Conservation (phyloP, 1,284 basidiomycete genomes). For the Cutaneotrichosporon cavernicola region DNA sequence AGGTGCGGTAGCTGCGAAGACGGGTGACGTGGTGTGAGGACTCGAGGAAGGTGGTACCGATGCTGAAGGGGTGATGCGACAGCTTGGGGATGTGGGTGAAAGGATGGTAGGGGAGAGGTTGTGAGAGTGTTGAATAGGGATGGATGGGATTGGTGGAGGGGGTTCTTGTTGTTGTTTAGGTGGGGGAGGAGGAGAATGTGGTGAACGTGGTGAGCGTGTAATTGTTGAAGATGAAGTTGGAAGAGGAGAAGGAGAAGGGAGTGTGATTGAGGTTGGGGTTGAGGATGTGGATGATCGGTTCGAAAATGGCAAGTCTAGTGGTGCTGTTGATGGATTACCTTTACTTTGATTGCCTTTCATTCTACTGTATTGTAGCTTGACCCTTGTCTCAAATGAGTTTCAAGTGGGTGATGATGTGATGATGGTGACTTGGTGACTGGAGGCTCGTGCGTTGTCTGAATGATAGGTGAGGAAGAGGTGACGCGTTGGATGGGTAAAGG, state of each 20-base stretch:
- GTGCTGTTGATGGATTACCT: neutral
- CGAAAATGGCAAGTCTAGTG: neutral
- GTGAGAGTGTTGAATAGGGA: neutral
- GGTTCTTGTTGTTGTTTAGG: conserved; percentile 3
- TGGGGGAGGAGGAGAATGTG: neutral
- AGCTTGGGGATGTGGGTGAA: neutral
- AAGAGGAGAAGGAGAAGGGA: too few species aligned
- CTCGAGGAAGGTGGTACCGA: neutral
- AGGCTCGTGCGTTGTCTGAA: too few species aligned
- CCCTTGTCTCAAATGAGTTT: too few species aligned
- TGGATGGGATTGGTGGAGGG: neutral
- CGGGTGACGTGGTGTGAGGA: neutral
- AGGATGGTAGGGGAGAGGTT: neutral
- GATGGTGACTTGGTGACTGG: too few species aligned
- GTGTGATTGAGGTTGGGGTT: neutral
- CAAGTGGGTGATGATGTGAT: too few species aligned
- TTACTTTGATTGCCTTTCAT: neutral
- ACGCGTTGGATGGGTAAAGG: too few species aligned
- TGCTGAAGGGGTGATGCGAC: neutral
- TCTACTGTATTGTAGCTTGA: neutral
- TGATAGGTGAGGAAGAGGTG: too few species aligned
- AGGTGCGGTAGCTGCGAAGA: neutral
- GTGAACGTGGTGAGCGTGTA: too few species aligned
- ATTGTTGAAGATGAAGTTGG: neutral
- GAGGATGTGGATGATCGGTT: neutral